phyloP scores from a whole-genome alignment of 1,284 basidiomycete species.

The Somion occarium region DNA sequence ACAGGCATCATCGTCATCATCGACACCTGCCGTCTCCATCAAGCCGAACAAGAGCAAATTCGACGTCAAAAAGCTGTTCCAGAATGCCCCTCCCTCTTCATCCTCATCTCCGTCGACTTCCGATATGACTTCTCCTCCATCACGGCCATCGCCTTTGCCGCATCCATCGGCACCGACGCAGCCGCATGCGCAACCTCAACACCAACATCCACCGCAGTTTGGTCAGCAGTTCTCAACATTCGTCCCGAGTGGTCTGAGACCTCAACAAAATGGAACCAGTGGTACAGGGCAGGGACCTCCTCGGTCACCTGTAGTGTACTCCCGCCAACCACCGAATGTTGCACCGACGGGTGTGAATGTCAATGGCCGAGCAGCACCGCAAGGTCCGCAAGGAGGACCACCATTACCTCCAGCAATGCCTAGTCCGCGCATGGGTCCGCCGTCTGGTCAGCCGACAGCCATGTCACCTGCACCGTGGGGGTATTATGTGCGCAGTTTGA shows the following conservation, averaged over 20 bases:
- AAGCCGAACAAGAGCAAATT: constrained; percentile 39
- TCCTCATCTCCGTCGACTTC: constrained; percentile 30
- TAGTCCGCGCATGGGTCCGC: constrained; percentile 59
- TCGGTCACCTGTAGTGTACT: constrained; percentile 55
- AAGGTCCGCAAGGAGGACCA: constrained; percentile 42
- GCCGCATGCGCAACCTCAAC: constrained; percentile 10
- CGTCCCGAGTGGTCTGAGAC: constrained; percentile 23
- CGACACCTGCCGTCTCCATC: constrained; percentile 22
- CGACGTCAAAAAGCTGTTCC: constrained; percentile 67
- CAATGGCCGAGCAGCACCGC: constrained; percentile 51
- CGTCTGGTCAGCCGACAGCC: constrained; percentile 41
- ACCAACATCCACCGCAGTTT: constrained; percentile 32
- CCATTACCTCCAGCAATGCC: constrained; percentile 40
- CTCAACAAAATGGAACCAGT: constrained; percentile 30
- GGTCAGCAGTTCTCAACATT: constrained; percentile 40
- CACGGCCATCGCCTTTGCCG: constrained; percentile 41
- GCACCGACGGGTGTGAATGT: constrained; percentile 36
- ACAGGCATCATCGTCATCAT: constrained; percentile 34
- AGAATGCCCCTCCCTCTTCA: constrained; percentile 35
- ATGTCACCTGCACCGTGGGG: constrained; percentile 27
- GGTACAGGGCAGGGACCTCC: constrained; percentile 40
- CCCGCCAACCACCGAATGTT: constrained; percentile 60
- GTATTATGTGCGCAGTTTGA: constrained; percentile 34
- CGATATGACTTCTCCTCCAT: constrained; percentile 36
- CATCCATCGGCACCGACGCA: constrained; percentile 25